Base-by-base conservation (phyloP, 2,329 filamentous ascomycete genomes). In the Ascochyta fabae region DNA sequence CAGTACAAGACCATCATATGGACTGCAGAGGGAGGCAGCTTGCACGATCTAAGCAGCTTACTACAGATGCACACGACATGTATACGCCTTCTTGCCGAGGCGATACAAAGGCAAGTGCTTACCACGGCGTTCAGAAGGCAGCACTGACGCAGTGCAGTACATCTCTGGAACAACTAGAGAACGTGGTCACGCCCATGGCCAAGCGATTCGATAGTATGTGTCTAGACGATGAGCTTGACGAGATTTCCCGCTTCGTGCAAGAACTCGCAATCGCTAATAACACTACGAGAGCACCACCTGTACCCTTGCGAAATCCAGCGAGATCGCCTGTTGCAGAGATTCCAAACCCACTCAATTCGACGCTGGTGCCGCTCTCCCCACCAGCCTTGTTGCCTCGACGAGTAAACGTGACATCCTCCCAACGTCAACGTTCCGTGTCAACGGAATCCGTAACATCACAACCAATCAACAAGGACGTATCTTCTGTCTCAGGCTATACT, bases 1-100 rank as follows among this genome's bases (percentile, higher is more conserved):
- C 74, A 77, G 55, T 79, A 78, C 62, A 74, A 74, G 50, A 75
- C 72, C 5, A 73, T 81, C 65, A 73, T 74, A 54, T 81, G 79
- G 79, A 81, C 79, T 2, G 72, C 75, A 1, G 77, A 80, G 26
- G 78, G 77, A 12, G 78, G 78, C 1, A 68, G 69, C 45, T 74
- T 81, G 22, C 64, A 71, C 10, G 67, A 74, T 22, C 60, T 81
- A 47, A 68, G 72, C 41, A 67, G 74, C 52, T 68, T 79, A 60
- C 64, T 81, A 8, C 72, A 76, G 26, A 76, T 79, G 72, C 78
- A 81, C 53, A 73, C 73, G 19, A 73, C 67, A 55, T 76, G 75
- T 12, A 75, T 79, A 45, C 69, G 69, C 8, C 54, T 78, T 31
- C 72, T 74, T 2, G 75, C 72, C 59, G 75, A 79, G 56, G 77